Evolutionary conservation across 2,329 filamentous ascomycete genomes (phyloP).

Genomic region (Clonostachys rhizophaga): DNA sequence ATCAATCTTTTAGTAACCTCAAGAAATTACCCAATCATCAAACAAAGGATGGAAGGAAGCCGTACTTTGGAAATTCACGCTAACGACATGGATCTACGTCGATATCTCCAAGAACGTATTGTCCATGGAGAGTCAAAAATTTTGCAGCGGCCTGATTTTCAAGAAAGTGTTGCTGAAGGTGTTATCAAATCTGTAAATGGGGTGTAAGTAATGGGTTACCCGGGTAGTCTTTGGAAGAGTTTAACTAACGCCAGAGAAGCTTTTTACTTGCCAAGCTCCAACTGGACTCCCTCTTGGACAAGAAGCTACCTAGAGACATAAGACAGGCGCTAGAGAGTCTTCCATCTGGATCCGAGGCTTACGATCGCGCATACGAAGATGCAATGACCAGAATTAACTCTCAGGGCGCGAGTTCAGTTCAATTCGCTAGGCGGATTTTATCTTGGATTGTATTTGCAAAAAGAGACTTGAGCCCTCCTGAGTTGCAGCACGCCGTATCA

Average conservation of each 20-base stretch:
- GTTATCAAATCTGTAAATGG: slow-evolving; percentile 1
- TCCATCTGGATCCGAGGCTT: slow-evolving; percentile 16
- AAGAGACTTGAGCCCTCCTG: slow-evolving; percentile 19
- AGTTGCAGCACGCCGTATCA: slow-evolving; percentile 37
- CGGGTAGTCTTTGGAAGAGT: too few species aligned
- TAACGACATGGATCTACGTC: slow-evolving; percentile 3
- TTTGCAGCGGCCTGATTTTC: neutral
- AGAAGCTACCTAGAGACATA: slow-evolving; percentile 21
- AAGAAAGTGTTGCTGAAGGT: slow-evolving; percentile 3
- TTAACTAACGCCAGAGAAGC: neutral
- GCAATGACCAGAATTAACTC: slow-evolving; percentile 34
- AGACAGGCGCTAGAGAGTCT: slow-evolving; percentile 20
- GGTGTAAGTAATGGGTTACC: slow-evolving; percentile 1
- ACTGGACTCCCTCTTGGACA: slow-evolving; percentile 8
- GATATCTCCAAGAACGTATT: slow-evolving; percentile 5
- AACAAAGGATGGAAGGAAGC: neutral
- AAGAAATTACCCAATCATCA: slow-evolving; percentile 5
- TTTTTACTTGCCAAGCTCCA: slow-evolving; percentile 11
- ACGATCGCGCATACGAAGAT: slow-evolving; percentile 30
- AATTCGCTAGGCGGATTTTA: slow-evolving; percentile 29
- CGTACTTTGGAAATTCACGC: slow-evolving; percentile 4
- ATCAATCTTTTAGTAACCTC: slow-evolving; percentile 9
- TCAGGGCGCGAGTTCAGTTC: slow-evolving; percentile 20
- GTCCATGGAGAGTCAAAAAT: slow-evolving; percentile 1
- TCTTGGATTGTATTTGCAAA: slow-evolving; percentile 32